Evolutionary conservation across 805 yeast genomes (phyloP).

Genomic region (Sungouiozyma intestinalis): DNA sequence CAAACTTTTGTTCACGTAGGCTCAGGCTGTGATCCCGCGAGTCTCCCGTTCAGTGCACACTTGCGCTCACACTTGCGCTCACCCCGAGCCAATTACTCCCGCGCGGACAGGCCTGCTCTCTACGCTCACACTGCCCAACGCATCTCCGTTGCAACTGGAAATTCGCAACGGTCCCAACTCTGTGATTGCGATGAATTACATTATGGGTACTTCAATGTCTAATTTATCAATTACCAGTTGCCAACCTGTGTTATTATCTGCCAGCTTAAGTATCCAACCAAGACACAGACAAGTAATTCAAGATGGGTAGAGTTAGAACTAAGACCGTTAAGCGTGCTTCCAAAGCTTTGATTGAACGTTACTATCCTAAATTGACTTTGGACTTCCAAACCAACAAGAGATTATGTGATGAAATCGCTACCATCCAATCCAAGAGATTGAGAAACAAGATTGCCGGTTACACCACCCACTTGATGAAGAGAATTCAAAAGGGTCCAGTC

Average conservation of each 20-base stretch:
- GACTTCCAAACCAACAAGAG: slow-evolving; percentile 99
- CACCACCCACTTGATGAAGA: slow-evolving; percentile 99
- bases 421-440: slow-evolving; percentile 98
- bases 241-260: neutral
- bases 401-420: slow-evolving; percentile 96
- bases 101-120: neutral
- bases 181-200: neutral
- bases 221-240: neutral
- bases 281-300: slow-evolving; percentile 3
- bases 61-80: no score
- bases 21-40: no score
- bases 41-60: no score
- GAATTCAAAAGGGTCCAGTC: slow-evolving; percentile 99
- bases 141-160: neutral
- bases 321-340: slow-evolving; percentile 99
- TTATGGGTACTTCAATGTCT: neutral
- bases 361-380: slow-evolving; percentile 98
- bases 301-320: slow-evolving; percentile 99
- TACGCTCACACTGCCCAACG: neutral
- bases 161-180: neutral
- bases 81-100: no score
- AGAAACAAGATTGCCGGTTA: slow-evolving; percentile 99
- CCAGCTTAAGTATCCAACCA: no score
- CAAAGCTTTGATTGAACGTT: slow-evolving; percentile 97
- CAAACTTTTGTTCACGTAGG: no score